Evolutionary conservation across 192 early-diverging fungal species (phyloP), one percentile per base, ranked within the genome.

Genomic region (Coemansia sp.): DNA sequence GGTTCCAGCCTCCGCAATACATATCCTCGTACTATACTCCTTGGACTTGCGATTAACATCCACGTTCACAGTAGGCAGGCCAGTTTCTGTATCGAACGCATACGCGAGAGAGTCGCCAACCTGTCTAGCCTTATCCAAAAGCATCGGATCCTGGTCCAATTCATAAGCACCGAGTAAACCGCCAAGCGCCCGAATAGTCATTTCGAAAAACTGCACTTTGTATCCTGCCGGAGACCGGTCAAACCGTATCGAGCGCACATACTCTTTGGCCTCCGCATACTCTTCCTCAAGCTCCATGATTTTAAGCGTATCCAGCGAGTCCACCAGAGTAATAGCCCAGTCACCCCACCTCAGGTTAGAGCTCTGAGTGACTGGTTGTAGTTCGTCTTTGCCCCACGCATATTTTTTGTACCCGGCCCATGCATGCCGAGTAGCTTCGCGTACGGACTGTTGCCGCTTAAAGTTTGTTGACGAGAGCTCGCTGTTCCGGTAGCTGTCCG

Each of bases 141-240:
- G 87, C 44, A 89, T 36, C 4, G 77, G 72, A 57, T 93, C 90
- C 41, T 89, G 76, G 39, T 85, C 85, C 42, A 95, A 70, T 66
- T 94, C 88, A 63, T 94, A 93, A 1, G 94, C 91, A 38, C 89
- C 87, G 21, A 98, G 76, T 3, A 96, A 67, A 4, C 94, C 94
- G 37, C 94, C 95, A 7, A 97, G 75, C 10, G 94, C 90, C 19
- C 94, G 85, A 66, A 95, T 95, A 1, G 90, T 93, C 21, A 91
- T 92, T 79, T 97, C 95, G 74, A 95, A 95, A 65, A 89, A 69
- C 29, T 34, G 48, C 1, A 69, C 60, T 10, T 25, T 17, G 59
- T 64, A 55, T 0, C 64, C 68, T 0, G 19, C n/a, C 15, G 51
- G 63, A 19, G 72, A 62, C 27, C 36, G 31, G 14, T 38, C 63